Conservation (phyloP, 768 basidiomycete species). For the Auriscalpium orientale region DNA sequence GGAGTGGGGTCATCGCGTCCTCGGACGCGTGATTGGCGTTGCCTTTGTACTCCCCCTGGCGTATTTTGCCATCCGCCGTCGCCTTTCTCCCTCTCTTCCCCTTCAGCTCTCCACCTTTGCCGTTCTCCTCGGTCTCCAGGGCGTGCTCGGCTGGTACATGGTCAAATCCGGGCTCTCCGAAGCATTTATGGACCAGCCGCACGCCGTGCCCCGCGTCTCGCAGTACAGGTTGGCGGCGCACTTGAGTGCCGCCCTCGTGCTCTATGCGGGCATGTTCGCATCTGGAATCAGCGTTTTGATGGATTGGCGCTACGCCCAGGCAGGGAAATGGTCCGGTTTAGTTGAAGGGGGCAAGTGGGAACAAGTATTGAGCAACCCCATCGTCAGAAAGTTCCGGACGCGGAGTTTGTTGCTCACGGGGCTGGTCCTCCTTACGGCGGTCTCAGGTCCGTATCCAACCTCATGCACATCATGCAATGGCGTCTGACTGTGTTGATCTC, state of each 20-base stretch:
- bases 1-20: slow-evolving; percentile 96
- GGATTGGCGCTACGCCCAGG: slow-evolving; percentile 68
- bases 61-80: slow-evolving; percentile 70
- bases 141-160: slow-evolving; percentile 98
- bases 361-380: slow-evolving; percentile 44
- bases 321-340: slow-evolving; percentile 52
- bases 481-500: slow-evolving; percentile 1
- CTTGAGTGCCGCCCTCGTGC: slow-evolving; percentile 79
- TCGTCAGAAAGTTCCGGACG: slow-evolving; percentile 50
- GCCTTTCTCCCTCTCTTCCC: slow-evolving; percentile 57
- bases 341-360: slow-evolving; percentile 32
- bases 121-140: slow-evolving; percentile 82
- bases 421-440: slow-evolving; percentile 83
- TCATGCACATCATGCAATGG: neutral
- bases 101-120: slow-evolving; percentile 65
- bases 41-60: slow-evolving; percentile 78
- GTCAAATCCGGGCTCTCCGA: slow-evolving; percentile 93
- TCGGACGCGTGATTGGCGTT: slow-evolving; percentile 81
- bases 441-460: slow-evolving; percentile 62
- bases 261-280: slow-evolving; percentile 92
- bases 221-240: slow-evolving; percentile 96
- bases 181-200: slow-evolving; percentile 68
- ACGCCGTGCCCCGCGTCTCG: slow-evolving; percentile 87
- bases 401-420: slow-evolving; percentile 57
- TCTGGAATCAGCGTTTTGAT: slow-evolving; percentile 67